Base-by-base conservation (phyloP, 192 early-diverging fungal genomes). In the Mortierella antarctica region DNA sequence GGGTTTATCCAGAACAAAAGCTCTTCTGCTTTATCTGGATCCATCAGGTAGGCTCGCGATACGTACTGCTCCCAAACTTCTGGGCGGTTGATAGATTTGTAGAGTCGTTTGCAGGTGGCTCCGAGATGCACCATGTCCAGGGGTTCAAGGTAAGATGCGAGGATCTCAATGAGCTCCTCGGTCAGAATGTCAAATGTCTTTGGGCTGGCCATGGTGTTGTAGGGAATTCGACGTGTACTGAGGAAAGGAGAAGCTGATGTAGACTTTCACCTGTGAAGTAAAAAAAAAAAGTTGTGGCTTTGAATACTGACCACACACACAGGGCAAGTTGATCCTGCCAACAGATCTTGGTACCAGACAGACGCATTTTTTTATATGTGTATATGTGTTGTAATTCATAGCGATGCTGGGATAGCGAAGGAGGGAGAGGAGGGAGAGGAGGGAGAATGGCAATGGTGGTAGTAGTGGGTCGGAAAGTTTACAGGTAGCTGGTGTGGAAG, bases 11-110 rank as follows among this genome's bases (percentile, higher is more conserved):
- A 31, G 31, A 31, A 31, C 31, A 31, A 31, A 31, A 31, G 31
- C 3, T 31, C 31, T 31, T 31, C 31, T 31, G 3, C 31, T 31
- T 2, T 31, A 31, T 31, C 31, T 31, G 1, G 31, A 31, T 31
- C 31, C 31, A 31, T 3, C 31, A 31, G 31, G 31, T 31, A 2
- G 3, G 31, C 3, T 31, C 31, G n/a, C 3, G 31, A n/a, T 41
- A 66, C 77, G 20, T 79, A 83, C 83, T 78, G 71, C 23, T 72
- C 70, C 83, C 83, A 83, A 31, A 83, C 49, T 46, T 61, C 51
- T 18, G 53, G 65, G 8, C 56, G 64, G 71, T 60, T 72, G 63
- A 79, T 51, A 42, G 52, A n/a, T 31, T 62, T 57, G 21, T 74
- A 44, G 11, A 83, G 58, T 12, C 59, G 65, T 21, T 70, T 78